These are phyloP conservation scores for Linnemannia zychae DNA, from an alignment of 192 early-diverging fungal species.

Conservation along the genomic window DNA sequence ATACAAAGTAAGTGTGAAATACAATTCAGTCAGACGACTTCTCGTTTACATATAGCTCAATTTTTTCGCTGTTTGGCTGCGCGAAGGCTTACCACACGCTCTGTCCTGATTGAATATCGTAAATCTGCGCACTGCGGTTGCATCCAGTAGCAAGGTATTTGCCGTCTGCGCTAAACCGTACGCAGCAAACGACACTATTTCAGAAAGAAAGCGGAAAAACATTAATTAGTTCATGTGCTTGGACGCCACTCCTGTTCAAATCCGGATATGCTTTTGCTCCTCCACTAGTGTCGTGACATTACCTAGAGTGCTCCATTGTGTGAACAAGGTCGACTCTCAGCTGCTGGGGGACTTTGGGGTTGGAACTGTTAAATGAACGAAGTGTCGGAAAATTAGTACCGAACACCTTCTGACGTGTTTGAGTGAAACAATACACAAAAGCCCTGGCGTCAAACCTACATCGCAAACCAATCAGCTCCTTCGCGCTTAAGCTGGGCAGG, in stretches of 20 bases:
- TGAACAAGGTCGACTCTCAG: constrained; percentile 77
- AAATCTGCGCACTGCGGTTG: constrained; percentile 91
- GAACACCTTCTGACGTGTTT: not conserved
- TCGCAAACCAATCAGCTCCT: constrained; percentile 90
- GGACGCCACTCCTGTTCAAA: not conserved
- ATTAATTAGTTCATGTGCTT: constrained; percentile 25
- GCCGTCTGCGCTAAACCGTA: constrained; percentile 95
- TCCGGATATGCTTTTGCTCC: not conserved
- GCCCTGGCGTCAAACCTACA: constrained; percentile 61
- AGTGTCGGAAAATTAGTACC: not conserved
- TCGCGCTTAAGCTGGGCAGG: constrained; percentile 83
- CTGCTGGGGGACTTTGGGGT: constrained; percentile 72
- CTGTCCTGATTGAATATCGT: constrained; percentile 83
- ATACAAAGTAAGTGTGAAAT: not conserved
- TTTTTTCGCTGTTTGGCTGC: not conserved
- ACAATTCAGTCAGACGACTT: not conserved
- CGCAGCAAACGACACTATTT: constrained; percentile 94
- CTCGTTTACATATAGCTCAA: not conserved
- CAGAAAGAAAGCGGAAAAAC: constrained; percentile 57
- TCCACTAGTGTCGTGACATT: not conserved
- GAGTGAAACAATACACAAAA: constrained; percentile 1
- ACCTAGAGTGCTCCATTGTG: constrained; percentile 66
- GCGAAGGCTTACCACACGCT: constrained; percentile 71
- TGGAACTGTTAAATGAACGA: constrained; percentile 61
- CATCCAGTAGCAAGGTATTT: constrained; percentile 94